Evolutionary conservation across 768 basidiomycete genomes (phyloP).

Genomic region (Nidula microcarpa): DNA sequence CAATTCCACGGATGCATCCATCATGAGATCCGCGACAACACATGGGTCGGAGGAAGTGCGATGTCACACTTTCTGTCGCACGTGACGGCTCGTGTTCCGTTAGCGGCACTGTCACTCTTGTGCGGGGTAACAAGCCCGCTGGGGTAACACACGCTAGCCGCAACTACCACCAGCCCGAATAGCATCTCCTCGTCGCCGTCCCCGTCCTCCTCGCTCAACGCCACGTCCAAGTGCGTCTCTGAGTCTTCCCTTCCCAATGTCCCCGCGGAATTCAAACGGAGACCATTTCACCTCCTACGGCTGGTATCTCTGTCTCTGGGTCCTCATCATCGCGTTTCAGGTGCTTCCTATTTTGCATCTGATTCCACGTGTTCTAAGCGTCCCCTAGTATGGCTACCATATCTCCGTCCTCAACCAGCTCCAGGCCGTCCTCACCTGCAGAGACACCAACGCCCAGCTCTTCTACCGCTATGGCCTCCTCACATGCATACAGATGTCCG

Average conservation of each 20-base stretch:
- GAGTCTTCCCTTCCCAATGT: not conserved
- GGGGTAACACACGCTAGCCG: too few relatives aligned
- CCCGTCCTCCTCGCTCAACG: not conserved
- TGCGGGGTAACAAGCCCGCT: too few relatives aligned
- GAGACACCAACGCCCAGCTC: slow-evolving; percentile 18
- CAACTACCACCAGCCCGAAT: too few relatives aligned
- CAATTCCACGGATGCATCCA: too few relatives aligned
- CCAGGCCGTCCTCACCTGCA: slow-evolving; percentile 74
- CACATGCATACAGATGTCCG: slow-evolving; percentile 77
- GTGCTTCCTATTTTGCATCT: slow-evolving; percentile 14
- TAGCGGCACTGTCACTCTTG: too few relatives aligned
- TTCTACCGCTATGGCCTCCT: slow-evolving; percentile 41
- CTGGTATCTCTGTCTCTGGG: slow-evolving; percentile 65
- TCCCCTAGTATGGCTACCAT: slow-evolving; percentile 82
- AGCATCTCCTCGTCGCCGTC: too few relatives aligned
- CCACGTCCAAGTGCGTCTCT: not conserved
- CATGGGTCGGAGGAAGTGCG: too few relatives aligned
- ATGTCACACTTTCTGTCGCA: too few relatives aligned
- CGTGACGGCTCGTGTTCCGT: too few relatives aligned
- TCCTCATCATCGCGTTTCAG: slow-evolving; percentile 61
- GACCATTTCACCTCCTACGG: slow-evolving; percentile 56
- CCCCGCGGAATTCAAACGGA: slow-evolving; percentile 5
- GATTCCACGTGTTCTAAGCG: not conserved
- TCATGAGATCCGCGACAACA: too few relatives aligned
- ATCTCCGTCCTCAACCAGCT: slow-evolving; percentile 91